Evolutionary conservation across 2,329 filamentous ascomycete species (phyloP), one percentile per base, ranked within the genome.

Genomic region (Trichothecium roseum): DNA sequence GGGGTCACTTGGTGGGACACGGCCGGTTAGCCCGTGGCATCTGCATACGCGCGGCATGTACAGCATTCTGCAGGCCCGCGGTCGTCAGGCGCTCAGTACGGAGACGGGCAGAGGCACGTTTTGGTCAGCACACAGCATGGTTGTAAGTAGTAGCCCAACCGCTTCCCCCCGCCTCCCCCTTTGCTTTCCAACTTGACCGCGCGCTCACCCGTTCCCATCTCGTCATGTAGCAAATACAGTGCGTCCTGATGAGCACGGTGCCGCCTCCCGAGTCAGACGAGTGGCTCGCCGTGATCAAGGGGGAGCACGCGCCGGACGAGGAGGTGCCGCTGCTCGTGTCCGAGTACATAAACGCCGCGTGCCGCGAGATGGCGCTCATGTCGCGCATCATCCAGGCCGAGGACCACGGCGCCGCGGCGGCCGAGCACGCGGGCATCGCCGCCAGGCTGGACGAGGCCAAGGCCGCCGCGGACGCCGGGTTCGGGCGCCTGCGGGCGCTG

Each of bases 181-280:
- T n/a, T 30, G n/a, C 2, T 2, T 6, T 12, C 18, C 14, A 30
- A 8, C 4, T n/a, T 16, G 20, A n/a, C 16, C 30, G n/a, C 22
- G 8, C 26, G 18, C 39, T 49, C 27, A 53, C 36, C n/a, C n/a
- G n/a, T n/a, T n/a, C n/a, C n/a, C n/a, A n/a, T n/a, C n/a, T n/a
- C n/a, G n/a, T n/a, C n/a, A n/a, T 8, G 9, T 31, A 62, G 59
- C 59, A 62, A 60, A 49, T 60, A 5, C 51, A 59, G 39, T 53
- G 51, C 17, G 48, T 59, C 10, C n/a, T n/a, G n/a, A 39, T 60
- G 13, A 48, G 37, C 6, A 55, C 48, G 34, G 45, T 34, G 3
- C 57, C 54, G 13, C 60, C 59, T 4, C 48, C 56, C 2, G 60
- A 63, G 28, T 52, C 55, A 5, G 41, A 49, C 3, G 49, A 50